Base-by-base conservation (phyloP, 306 rosid genomes). In the Parietaria judaica region DNA sequence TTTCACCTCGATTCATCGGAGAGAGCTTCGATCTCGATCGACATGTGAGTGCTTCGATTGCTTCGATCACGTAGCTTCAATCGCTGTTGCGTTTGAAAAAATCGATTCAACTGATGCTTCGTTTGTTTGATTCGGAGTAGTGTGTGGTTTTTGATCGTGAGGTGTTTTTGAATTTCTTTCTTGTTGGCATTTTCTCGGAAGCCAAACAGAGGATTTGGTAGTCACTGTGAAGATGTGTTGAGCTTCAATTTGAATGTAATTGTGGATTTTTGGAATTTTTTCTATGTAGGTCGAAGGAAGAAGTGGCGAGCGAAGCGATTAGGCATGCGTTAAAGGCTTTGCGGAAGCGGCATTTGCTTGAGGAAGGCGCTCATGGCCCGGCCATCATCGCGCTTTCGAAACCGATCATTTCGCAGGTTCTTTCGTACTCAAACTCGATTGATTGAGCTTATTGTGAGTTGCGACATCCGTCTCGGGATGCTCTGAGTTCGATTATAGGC, bases 361-460 rank as follows among this genome's bases (percentile, higher is more conserved):
- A 94, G 78, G 99, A 94, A 94, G 95, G 89, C 3, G 99, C 99
- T 70, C 99, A 94, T 79, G 81, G 80, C 75, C 97, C 97, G 2
- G 90, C 94, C 48, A 63, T 82, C 60, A 70, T 70, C 35, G 97
- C 99, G 45, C 88, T 94, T 52, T 81, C 87, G 13, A 75, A 78
- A 65, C 97, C 99, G 3, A 66, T 94, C 50, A 68, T 34, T 59
- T 77, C 80, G 58, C 95, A 84, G 97, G 91, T 80, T 1, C 41
- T 58, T 66, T 62, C 23, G 70, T 5, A 5, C 7, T 34, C 63
- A 9, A 34, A 8, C 31, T 36, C 39, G 61, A 66, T 8, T 41
- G 7, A 41, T 67, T 53, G 53, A 38, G 50, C 6, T 54, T 53
- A 8, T 23, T 23, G 2, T 23, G 31, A 23, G 31, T 23, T 23